phyloP scores from a whole-genome alignment of 768 basidiomycete genomes.

The Auriscalpium vulgare region DNA sequence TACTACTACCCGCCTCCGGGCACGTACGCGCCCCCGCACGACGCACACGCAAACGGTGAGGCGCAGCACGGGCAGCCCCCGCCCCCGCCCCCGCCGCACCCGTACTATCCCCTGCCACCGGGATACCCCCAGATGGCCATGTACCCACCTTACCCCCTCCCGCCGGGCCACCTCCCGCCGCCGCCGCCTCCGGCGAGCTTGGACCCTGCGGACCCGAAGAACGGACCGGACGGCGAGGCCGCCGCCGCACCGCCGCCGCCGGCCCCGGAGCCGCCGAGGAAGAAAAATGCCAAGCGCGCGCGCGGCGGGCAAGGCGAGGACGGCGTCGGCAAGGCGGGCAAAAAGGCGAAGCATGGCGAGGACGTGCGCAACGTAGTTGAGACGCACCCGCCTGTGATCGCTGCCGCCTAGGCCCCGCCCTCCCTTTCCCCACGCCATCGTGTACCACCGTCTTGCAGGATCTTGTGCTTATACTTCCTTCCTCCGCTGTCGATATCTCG shows the following conservation, averaged over 20 bases:
- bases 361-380: background rate
- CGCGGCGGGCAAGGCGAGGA: constrained; percentile 23
- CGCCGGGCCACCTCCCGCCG: constrained; percentile 6
- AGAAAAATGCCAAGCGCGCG: constrained; percentile 23
- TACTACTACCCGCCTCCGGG: constrained; percentile 36
- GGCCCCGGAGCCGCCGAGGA: constrained; percentile 13
- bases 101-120: constrained; percentile 32
- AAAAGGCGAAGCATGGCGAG: constrained; percentile 23
- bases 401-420: constrained; percentile 8
- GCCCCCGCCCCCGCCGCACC: constrained; percentile 24
- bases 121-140: constrained; percentile 24
- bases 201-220: background rate
- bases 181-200: background rate
- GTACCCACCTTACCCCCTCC: constrained; percentile 21
- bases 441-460: background rate
- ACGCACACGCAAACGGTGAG: constrained; percentile 18
- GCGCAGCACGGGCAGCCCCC: constrained; percentile 23
- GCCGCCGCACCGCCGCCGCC: background rate
- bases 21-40: constrained; percentile 33
- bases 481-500: background rate
- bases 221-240: constrained; percentile 14
- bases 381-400: constrained; percentile 14
- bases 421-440: background rate
- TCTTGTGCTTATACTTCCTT: background rate
- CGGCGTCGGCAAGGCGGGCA: constrained; percentile 19